These are phyloP conservation scores for Mortierella sp. DNA, from an alignment of 371 early-diverging fungal genomes.

Conservation along the genomic window DNA sequence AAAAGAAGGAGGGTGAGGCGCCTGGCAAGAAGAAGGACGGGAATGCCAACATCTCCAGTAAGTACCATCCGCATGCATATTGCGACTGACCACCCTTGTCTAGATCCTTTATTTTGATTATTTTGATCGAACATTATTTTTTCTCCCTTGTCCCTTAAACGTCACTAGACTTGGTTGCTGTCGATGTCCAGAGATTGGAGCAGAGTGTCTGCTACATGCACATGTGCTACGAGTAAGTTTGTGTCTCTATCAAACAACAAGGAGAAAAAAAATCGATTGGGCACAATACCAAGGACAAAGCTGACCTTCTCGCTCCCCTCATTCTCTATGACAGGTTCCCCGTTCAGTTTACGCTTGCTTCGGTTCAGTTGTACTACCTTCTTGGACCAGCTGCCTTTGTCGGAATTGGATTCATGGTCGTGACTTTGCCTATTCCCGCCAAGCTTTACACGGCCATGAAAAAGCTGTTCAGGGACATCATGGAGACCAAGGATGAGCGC, in stretches of 20 bases:
- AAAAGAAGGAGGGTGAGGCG: constrained; percentile 15
- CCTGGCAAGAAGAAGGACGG: constrained; percentile 55
- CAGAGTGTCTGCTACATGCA: neutral
- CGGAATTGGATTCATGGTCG: constrained; percentile 70
- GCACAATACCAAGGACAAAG: neutral
- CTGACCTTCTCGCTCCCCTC: constrained; percentile 56
- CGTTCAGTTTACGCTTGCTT: constrained; percentile 68
- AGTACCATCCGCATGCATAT: neutral
- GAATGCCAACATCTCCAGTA: constrained; percentile 52
- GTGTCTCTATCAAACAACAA: neutral
- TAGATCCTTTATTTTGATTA: neutral
- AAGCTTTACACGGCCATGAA: constrained; percentile 64
- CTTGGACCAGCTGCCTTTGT: constrained; percentile 76
- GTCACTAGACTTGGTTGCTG: constrained; percentile 62
- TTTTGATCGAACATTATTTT: neutral
- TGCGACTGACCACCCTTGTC: no score
- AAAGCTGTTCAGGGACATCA: constrained; percentile 63
- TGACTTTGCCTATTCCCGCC: constrained; percentile 72
- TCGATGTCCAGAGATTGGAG: constrained; percentile 69
- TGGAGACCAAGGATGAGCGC: constrained; percentile 73
- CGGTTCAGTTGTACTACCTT: constrained; percentile 72
- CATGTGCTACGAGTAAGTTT: constrained; percentile 1
- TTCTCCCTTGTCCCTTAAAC: neutral
- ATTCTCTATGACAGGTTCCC: constrained; percentile 71
- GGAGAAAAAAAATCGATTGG: neutral